Conservation (phyloP, 306 rosid species). For the Dalbergia cochinchinensis region DNA sequence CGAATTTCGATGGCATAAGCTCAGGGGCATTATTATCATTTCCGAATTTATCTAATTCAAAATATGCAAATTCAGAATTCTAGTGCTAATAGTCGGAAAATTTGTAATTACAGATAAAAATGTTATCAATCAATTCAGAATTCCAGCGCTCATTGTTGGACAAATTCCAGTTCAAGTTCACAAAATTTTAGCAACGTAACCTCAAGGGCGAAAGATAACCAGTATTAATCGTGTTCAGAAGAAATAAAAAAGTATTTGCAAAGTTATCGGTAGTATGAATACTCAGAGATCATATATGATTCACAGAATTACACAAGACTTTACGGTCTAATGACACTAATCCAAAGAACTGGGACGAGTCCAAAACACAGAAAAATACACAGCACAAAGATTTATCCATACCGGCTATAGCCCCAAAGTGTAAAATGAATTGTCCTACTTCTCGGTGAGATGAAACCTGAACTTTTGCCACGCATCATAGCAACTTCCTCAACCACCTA, state of each 20-base stretch:
- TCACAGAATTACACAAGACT: constrained; percentile 52
- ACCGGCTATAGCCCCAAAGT: constrained; percentile 49
- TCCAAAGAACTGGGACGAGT: constrained; percentile 41
- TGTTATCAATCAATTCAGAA: constrained; percentile 25
- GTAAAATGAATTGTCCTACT: constrained; percentile 45
- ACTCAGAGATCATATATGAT: constrained; percentile 47
- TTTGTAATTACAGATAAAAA: background rate
- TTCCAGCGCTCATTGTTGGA: background rate
- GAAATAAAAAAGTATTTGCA: constrained; percentile 40
- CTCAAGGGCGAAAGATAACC: background rate
- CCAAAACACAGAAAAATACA: constrained; percentile 50
- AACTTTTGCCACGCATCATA: constrained; percentile 36
- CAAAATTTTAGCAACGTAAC: constrained; percentile 27
- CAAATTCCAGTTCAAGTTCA: constrained; percentile 21
- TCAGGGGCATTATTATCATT: background rate
- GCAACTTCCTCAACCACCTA: constrained; percentile 46
- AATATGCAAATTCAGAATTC: constrained; percentile 16
- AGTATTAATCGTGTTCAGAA: background rate
- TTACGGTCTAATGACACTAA: constrained; percentile 46
- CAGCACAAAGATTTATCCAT: constrained; percentile 54
- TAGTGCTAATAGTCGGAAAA: background rate
- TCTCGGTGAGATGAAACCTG: constrained; percentile 59
- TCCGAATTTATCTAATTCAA: background rate
- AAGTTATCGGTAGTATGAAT: constrained; percentile 49
- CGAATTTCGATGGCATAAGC: constrained; percentile 21